Conservation (phyloP, 208 protist genomes). For the Trichomonas vaginalis region DNA sequence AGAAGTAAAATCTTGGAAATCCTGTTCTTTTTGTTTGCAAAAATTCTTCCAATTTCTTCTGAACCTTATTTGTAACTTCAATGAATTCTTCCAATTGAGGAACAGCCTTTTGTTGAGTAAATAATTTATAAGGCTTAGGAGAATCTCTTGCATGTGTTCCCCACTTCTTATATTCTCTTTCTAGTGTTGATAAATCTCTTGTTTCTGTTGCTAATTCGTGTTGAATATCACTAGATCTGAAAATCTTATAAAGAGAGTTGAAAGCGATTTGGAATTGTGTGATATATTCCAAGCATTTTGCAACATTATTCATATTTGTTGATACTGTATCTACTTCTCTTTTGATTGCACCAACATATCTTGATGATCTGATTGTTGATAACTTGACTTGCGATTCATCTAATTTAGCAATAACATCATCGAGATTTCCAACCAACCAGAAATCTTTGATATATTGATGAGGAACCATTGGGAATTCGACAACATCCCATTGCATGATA, state of each 20-base stretch:
- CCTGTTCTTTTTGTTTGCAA: conserved; percentile 48
- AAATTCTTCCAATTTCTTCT: conserved; percentile 82
- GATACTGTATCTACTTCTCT: not conserved
- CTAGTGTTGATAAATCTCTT: conserved; percentile 17
- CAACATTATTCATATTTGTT: not conserved
- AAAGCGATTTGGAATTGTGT: not conserved
- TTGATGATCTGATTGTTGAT: not conserved
- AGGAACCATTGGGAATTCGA: conserved; percentile 69
- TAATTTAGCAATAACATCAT: not conserved
- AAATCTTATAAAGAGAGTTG: not conserved
- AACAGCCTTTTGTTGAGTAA: not conserved
- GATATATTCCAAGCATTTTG: not conserved
- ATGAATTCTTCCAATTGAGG: conserved; percentile 30
- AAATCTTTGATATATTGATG: conserved; percentile 41
- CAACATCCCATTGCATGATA: conserved; percentile 15
- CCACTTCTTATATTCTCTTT: conserved; percentile 36
- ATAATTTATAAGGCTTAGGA: not conserved
- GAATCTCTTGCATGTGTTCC: conserved; percentile 17
- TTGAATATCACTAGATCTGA: not conserved
- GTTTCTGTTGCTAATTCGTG: not conserved
- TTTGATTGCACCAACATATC: conserved; percentile 16
- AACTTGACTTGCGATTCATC: not conserved
- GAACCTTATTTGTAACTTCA: conserved; percentile 70
- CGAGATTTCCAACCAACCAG: not conserved
- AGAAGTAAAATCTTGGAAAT: conserved; percentile 54